A percentile compares a stretch with the other conserved stretches of the same genome.
Conservation (phyloP, 768 basidiomycete species). For the Panaeolus papilionaceus region DNA sequence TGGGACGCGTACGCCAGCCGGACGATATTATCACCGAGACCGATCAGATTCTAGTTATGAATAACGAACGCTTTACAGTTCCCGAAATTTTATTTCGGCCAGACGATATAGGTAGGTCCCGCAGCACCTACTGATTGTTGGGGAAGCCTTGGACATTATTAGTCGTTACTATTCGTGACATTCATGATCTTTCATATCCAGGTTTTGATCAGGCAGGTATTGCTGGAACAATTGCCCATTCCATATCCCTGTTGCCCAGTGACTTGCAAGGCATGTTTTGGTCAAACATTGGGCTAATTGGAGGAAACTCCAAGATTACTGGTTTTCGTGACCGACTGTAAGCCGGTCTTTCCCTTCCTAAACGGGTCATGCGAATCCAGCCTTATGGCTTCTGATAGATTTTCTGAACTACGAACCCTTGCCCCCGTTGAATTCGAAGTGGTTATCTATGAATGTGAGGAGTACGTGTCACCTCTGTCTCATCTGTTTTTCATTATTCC, state of each 20-base stretch:
- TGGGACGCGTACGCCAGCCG: slow-evolving; percentile 58
- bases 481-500: slow-evolving; percentile 17
- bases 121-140: slow-evolving; percentile 12
- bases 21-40: slow-evolving; percentile 60
- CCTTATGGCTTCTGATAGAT: slow-evolving; percentile 45
- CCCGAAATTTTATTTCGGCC: slow-evolving; percentile 95
- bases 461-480: slow-evolving; percentile 57
- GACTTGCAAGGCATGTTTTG: slow-evolving; percentile 95
- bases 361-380: slow-evolving; percentile 15
- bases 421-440: slow-evolving; percentile 87
- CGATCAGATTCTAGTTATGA: slow-evolving; percentile 82
- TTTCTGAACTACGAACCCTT: slow-evolving; percentile 75
- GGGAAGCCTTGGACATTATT: neutral
- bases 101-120: slow-evolving; percentile 79
- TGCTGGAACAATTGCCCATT: slow-evolving; percentile 73
- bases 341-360: slow-evolving; percentile 34
- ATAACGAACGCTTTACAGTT: slow-evolving; percentile 89
- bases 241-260: slow-evolving; percentile 76
- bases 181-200: slow-evolving; percentile 25
- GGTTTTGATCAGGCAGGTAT: slow-evolving; percentile 87
- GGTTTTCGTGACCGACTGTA: slow-evolving; percentile 82
- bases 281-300: slow-evolving; percentile 91
- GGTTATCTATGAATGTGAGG: slow-evolving; percentile 68
- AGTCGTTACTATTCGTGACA: slow-evolving; percentile 3
- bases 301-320: slow-evolving; percentile 79